Base-by-base conservation (phyloP, 352 stramenopile genomes). In the Phytophthora palmivora region DNA sequence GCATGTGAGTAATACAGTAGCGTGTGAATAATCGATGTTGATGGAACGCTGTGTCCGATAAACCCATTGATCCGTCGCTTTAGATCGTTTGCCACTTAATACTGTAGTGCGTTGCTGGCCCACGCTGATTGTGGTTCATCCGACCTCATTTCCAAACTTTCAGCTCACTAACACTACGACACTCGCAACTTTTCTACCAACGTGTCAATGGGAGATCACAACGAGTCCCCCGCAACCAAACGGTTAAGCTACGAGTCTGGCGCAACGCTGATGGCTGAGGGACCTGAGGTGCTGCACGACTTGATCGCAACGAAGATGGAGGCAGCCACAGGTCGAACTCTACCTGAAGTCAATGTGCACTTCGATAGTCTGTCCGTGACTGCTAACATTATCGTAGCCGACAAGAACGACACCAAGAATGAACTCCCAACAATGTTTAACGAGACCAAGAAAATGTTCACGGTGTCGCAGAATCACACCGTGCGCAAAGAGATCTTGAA, bases 381-480 rank as follows among this genome's bases (percentile, higher is more conserved):
- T 6, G 62, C 47, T 2, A 64, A 73, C 11, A 54, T 71, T 15
- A 36, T 58, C 5, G 49, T 81, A 8, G 54, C 50, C 9, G 30
- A 66, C 39, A 69, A 63, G 36, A 56, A 56, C 36, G 47, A 49
- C 6, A 18, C 45, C 30, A 57, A 55, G 11, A 56, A 51, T 37
- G 72, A 79, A 36, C 58, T 84, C 4, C 72, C 75, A 22, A 81
- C 72, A 1, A 59, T 82, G 21, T 14, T 49, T 11, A 84, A 76
- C 33, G 51, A 47, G 19, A 10, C 58, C 19, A 63, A 63, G 18
- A 64, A 64, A 48, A 56, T 54, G 11, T 65, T 76, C 34, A 18
- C 63, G 0, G 49, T 42, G 33, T 48, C 52, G 30, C 74, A 54
- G 36, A 64, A 65, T 1, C 39, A 68, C 16, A 67, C 36, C 15